Evolutionary conservation across 1,284 basidiomycete species (phyloP).

Genomic region (Moesziomyces sp.): DNA sequence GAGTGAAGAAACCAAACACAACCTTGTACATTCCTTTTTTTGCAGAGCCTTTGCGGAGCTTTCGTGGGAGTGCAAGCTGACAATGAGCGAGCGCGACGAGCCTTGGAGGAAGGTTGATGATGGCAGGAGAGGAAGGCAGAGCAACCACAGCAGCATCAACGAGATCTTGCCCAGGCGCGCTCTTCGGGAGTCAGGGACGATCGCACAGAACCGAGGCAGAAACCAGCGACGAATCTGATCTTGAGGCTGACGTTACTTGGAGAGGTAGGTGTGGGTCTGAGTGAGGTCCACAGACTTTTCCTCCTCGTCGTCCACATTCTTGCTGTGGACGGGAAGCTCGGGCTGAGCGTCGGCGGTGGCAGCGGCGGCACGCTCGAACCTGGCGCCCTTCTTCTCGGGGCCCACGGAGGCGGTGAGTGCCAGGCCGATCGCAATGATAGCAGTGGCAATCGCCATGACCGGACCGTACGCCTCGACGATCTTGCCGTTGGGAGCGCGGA

Average conservation of each 20-base stretch:
- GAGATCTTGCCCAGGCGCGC: no score
- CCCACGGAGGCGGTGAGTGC: constrained; percentile 41
- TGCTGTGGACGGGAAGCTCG: constrained; percentile 25
- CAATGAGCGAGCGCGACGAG: no score
- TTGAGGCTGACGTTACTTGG: constrained; percentile 7
- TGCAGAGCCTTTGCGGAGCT: no score
- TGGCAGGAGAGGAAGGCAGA: no score
- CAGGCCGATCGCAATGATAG: constrained; percentile 47
- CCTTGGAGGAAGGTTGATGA: no score
- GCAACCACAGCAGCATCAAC: no score
- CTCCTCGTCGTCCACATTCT: constrained; percentile 16
- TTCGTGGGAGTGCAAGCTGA: no score
- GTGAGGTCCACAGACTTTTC: constrained; percentile 19
- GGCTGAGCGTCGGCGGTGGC: constrained; percentile 31
- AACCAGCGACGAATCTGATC: no score
- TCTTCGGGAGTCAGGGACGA: no score
- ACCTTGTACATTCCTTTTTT: no score
- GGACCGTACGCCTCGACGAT: constrained; percentile 51
- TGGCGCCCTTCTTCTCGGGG: constrained; percentile 48
- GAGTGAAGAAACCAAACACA: no score
- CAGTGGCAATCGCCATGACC: constrained; percentile 51
- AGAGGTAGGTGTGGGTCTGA: constrained; percentile 15
- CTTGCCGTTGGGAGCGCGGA: constrained; percentile 9
- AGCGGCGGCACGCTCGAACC: constrained; percentile 47
- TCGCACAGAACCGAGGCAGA: no score